Evolutionary conservation across 2,329 filamentous ascomycete species (phyloP), one percentile per base, ranked within the genome.

Genomic region (Paramyrothecium sp.): DNA sequence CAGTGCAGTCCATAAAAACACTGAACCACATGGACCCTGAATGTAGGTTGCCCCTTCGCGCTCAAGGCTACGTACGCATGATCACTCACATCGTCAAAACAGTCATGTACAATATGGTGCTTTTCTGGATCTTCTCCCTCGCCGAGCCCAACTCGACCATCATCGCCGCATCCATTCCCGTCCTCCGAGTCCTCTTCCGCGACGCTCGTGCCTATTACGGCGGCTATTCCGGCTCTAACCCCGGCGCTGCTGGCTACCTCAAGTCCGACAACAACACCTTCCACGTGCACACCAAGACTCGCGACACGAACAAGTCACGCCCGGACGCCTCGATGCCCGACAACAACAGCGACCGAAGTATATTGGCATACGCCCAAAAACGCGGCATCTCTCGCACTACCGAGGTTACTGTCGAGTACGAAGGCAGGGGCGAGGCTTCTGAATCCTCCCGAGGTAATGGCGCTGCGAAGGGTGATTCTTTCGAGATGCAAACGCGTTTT

Each of bases 41-140:
- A 23, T 50, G 47, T 50, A 50, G 23, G 47, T 50, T 23, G 2
- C 12, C 26, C 10, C 26, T 30, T 30, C 26, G 26, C 26, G 10
- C 10, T 30, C 26, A 10, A 30, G 5, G 26, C 10, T 30, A 10
- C 20, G 17, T 8, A 3, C 47, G 23, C 19, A n/a, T 3, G 47
- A 22, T 48, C 7, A 20, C 20, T 46, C 20, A n/a, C 41, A n/a
- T 46, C 17, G 13, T 46, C 47, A 13, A 50, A 21, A 16, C 20
- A 50, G 47, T 22, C 20, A 50, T 50, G 47, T 50, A 50, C 47
- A 22, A 50, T 19, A 22, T 50, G 20, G 20, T 21, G 17, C 47
- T 50, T 23, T 50, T 50, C 47, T 50, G 47, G 47, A 50, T 50
- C 47, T 50, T 50, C 19, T 50, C 47, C 47, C 47, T 50, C 13